Evolutionary conservation across 164 flowering plant genomes (phyloP), one percentile per base, ranked within the genome.

Genomic region (Macadamia integrifolia): DNA sequence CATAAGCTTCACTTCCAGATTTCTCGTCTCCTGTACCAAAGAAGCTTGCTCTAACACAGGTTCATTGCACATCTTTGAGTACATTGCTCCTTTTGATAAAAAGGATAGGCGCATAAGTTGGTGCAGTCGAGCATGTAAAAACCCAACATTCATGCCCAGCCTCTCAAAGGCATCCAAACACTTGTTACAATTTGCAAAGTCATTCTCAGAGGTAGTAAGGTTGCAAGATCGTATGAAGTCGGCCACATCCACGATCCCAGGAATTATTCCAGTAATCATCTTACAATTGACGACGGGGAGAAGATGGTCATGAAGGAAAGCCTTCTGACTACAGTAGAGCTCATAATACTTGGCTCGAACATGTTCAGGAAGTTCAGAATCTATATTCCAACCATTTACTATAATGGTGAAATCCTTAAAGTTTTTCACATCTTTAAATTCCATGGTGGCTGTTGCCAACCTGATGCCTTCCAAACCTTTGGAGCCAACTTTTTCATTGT

Each of bases 81-180:
- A 73, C 32, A 57, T 7, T 17, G 79, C 77, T 29, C 42, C 69
- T 52, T 79, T 78, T 52, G 82, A 76, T 15, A 84, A 83, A 46
- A 59, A 68, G 40, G 82, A 72, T 58, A 82, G 69, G 62, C 64
- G 67, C 12, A 72, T 49, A 58, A 85, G 76, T 61, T 59, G 68
- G 18, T 71, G 43, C 14, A 85, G 49, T 17, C 81, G 78, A 43
- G 70, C 68, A 13, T 75, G 76, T 66, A 87, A 69, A 69, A 87
- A 87, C 6, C 76, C 80, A 9, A 87, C 88, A 65, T 74, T 75
- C 87, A 85, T 84, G 32, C 91, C 89, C 53, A 85, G 48, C n/a
- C 68, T 58, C 73, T 79, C 79, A 64, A 81, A 87, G 32, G 85
- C 83, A 58, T 73, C 59, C 66, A 87, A 63, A 58, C 83, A 74